A percentile compares a stretch with the other conserved stretches of the same genome.
phyloP scores from a whole-genome alignment of 805 yeast genomes.

The Candida easanensis region DNA sequence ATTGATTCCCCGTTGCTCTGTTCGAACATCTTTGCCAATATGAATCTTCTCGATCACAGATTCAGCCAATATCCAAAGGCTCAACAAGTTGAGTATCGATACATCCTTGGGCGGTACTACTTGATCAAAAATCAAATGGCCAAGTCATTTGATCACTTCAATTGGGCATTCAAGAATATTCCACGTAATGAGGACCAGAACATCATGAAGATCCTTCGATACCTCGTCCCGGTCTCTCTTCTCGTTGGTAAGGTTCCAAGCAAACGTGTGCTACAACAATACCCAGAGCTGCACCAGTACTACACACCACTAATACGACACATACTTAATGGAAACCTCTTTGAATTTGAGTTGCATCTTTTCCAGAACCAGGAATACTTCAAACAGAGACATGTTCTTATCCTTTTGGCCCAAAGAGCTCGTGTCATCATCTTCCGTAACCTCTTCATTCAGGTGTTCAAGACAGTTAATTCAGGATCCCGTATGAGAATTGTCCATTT shows the following conservation, averaged over 20 bases:
- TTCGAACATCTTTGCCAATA: constrained; percentile 58
- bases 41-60: constrained; percentile 46
- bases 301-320: constrained; percentile 38
- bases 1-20: constrained; percentile 57
- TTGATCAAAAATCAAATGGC: constrained; percentile 49
- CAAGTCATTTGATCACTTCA: constrained; percentile 45
- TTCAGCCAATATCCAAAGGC: constrained; percentile 38
- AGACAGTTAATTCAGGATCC: constrained; percentile 4
- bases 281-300: constrained; percentile 28
- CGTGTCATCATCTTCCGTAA: constrained; percentile 47
- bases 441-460: constrained; percentile 26
- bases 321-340: constrained; percentile 42
- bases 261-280: constrained; percentile 24
- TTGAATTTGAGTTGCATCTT: constrained; percentile 33
- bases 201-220: constrained; percentile 37
- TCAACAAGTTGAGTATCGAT: constrained; percentile 52
- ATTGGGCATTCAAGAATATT: constrained; percentile 37
- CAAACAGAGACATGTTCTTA: constrained; percentile 34
- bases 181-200: constrained; percentile 13
- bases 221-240: constrained; percentile 50
- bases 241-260: constrained; percentile 51
- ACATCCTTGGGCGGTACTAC: constrained; percentile 50
- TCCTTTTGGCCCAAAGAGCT: constrained; percentile 45
- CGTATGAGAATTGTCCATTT: constrained; percentile 15
- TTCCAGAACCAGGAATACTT: constrained; percentile 37